A percentile compares a stretch with the other conserved stretches of the same genome.
Evolutionary conservation across 371 early-diverging fungal species (phyloP).

Genomic region (Mucor mucedo): DNA sequence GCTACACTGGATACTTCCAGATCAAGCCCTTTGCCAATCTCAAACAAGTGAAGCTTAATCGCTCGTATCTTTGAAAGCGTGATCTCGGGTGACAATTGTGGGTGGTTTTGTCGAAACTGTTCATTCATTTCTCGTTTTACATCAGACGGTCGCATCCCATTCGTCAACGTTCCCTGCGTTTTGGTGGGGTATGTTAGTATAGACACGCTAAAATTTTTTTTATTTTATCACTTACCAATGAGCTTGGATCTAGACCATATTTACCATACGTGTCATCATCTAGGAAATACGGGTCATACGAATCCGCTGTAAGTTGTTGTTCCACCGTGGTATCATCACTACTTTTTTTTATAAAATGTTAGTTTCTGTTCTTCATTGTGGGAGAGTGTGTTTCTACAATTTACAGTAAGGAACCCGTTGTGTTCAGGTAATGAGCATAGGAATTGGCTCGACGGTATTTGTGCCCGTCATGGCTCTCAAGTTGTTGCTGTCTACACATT

Average conservation of each 20-base stretch:
- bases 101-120: constrained; percentile 75
- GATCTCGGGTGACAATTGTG: constrained; percentile 71
- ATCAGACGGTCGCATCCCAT: constrained; percentile 53
- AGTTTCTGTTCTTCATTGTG: background rate
- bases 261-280: constrained; percentile 61
- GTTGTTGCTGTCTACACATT: constrained; percentile 45
- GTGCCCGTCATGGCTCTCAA: constrained; percentile 40
- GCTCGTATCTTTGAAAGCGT: constrained; percentile 82
- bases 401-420: constrained; percentile 48
- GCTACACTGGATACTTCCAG: constrained; percentile 93
- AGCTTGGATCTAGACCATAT: constrained; percentile 36
- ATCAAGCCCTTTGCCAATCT: constrained; percentile 54
- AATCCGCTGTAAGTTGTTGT: constrained; percentile 6
- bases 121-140: constrained; percentile 75
- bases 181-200: background rate
- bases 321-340: constrained; percentile 23
- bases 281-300: constrained; percentile 64
- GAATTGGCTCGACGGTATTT: constrained; percentile 46
- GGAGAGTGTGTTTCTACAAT: background rate
- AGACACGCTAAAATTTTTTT: background rate
- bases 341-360: background rate
- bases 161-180: constrained; percentile 12
- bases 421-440: constrained; percentile 50
- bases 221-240: constrained; percentile 26
- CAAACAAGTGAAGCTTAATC: constrained; percentile 71